A percentile compares a stretch with the other conserved stretches of the same genome.
These are phyloP conservation scores for Chaetomiaceae sp. DNA, from an alignment of 2,329 filamentous ascomycete species.

Conservation along the genomic window DNA sequence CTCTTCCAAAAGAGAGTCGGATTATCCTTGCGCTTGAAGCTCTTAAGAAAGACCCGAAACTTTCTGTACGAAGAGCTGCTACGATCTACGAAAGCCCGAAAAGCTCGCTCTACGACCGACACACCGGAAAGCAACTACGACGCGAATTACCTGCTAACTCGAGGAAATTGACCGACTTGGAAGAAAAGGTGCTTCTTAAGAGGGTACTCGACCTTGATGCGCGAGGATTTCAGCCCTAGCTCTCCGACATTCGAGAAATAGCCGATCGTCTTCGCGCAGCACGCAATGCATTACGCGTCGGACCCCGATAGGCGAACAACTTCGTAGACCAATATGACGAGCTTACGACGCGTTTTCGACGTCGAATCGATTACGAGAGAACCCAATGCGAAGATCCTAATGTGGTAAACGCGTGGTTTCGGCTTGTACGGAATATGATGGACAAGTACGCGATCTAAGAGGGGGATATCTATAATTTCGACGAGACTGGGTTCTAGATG, in stretches of 20 bases:
- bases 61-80: no score
- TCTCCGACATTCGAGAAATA: conserved; percentile 4
- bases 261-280: neutral
- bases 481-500: no score
- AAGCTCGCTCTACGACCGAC: neutral
- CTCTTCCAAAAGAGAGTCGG: neutral
- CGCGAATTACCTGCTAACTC: neutral
- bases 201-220: conserved; percentile 8
- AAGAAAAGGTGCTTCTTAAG: neutral
- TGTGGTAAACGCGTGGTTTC: no score
- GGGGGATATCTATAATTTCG: no score
- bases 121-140: conserved; percentile 1
- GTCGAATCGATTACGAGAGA: no score
- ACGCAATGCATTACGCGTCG: neutral
- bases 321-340: no score
- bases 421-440: no score
- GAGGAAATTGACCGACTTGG: conserved; percentile 2
- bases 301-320: no score
- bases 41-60: neutral
- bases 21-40: neutral
- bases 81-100: no score
- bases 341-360: no score
- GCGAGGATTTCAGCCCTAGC: conserved; percentile 3
- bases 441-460: no score
- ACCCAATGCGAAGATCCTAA: no score